phyloP scores from a whole-genome alignment of 2,329 filamentous ascomycete genomes.

The Aspergillus ibericus region DNA sequence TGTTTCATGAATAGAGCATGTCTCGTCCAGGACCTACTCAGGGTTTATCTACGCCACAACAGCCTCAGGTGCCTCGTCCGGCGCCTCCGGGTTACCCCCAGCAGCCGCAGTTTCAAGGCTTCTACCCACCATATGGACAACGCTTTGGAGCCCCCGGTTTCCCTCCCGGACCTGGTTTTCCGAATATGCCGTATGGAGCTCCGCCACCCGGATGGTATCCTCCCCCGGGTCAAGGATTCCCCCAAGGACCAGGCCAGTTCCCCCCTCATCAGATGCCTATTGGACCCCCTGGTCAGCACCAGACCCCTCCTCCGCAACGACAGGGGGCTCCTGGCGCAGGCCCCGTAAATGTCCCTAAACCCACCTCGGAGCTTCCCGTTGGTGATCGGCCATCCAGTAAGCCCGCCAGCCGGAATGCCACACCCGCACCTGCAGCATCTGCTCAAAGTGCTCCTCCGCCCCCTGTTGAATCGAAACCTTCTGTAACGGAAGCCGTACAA shows the following conservation, averaged over 20 bases:
- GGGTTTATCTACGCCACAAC: conserved; percentile 43
- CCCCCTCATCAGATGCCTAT: conserved; percentile 60
- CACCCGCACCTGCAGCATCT: conserved; percentile 31
- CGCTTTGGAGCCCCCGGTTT: conserved; percentile 51
- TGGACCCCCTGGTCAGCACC: conserved; percentile 54
- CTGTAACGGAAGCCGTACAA: conserved; percentile 38
- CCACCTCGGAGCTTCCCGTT: conserved; percentile 46
- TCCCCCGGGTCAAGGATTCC: conserved; percentile 71
- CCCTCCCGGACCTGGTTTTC: conserved; percentile 64
- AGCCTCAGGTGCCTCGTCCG: conserved; percentile 41
- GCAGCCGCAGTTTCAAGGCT: conserved; percentile 45
- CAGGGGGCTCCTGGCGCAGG: conserved; percentile 30
- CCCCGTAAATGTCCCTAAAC: conserved; percentile 31
- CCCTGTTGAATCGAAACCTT: conserved; percentile 42
- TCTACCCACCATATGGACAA: conserved; percentile 48
- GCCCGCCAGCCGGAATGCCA: conserved; percentile 35
- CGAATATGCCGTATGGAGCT: conserved; percentile 75
- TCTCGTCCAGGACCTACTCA: conserved; percentile 44
- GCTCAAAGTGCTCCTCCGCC: conserved; percentile 36
- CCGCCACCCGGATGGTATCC: conserved; percentile 75
- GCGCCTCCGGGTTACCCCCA: conserved; percentile 42
- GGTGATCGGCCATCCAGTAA: conserved; percentile 40
- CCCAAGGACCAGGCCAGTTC: conserved; percentile 64
- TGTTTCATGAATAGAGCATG: conserved; percentile 39
- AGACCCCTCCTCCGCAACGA: conserved; percentile 37